These are phyloP conservation scores for Stagonosporopsis cucurbitacearum DNA, from an alignment of 2,329 filamentous ascomycete species.

Conservation along the genomic window DNA sequence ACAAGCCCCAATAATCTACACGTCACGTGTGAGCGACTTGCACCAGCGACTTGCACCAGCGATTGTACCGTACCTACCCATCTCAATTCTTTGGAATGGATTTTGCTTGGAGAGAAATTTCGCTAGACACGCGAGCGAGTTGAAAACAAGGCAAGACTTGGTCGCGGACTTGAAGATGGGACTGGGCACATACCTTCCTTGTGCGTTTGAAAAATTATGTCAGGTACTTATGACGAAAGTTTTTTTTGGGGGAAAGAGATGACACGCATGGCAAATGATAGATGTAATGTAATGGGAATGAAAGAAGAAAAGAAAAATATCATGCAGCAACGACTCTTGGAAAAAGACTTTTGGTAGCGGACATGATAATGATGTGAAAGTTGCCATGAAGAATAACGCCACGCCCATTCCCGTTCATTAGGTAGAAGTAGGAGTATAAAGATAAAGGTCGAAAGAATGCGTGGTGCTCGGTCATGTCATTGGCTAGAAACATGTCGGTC, in stretches of 20 bases:
- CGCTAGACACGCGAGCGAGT: neutral
- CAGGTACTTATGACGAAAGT: slow-evolving; percentile 1
- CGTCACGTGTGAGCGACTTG: too few relatives aligned
- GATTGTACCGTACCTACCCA: neutral
- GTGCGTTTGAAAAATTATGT: neutral
- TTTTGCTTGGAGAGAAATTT: too few relatives aligned
- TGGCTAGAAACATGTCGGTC: neutral
- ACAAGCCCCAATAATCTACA: too few relatives aligned
- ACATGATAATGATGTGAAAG: neutral
- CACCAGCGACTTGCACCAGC: too few relatives aligned
- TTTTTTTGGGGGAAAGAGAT: neutral
- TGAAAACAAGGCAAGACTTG: slow-evolving; percentile 4
- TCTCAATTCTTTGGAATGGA: neutral
- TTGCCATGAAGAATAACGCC: neutral
- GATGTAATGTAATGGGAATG: neutral
- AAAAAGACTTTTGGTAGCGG: neutral
- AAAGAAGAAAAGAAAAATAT: neutral
- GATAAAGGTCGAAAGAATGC: neutral
- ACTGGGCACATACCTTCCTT: neutral
- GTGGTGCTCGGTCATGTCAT: neutral
- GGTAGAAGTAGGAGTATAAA: neutral
- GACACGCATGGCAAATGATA: slow-evolving; percentile 6
- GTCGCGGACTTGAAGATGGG: neutral
- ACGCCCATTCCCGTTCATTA: neutral
- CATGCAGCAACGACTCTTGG: neutral